Evolutionary conservation across 2,329 filamentous ascomycete species (phyloP), one percentile per base, ranked within the genome.

Genomic region (Clarireedia sp.): DNA sequence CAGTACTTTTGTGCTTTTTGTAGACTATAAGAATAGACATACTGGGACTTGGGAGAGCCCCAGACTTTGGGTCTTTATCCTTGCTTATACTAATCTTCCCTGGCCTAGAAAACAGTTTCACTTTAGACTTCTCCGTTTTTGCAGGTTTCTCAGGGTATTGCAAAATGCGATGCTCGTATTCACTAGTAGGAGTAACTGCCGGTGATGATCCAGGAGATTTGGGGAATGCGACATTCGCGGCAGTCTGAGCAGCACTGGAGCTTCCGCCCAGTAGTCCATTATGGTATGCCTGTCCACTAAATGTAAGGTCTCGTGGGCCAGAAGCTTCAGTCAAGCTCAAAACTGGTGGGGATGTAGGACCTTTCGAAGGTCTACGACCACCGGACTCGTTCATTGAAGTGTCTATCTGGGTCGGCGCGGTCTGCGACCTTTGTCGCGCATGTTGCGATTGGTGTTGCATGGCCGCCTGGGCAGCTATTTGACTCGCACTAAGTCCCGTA

Each of bases 401-500:
- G 52, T 68, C 67, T 23, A 56, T 48, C 24, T 67, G 60, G 17
- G 80, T 77, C 5, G 87, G 83, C 8, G 87, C 82, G 0, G 87
- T 90, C 68, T 88, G 85, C 14, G 87, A 90, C 51, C 87, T 80
- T 68, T 89, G 87, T 19, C 88, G 77, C 46, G 61, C 64, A 56
- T 69, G 67, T 14, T 72, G 69, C 44, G 75, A 74, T 65, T 80
- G 77, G 64, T 85, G 80, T 36, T 81, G 80, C 73, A 89, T 83
- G 66, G 88, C 88, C 9, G 87, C 83, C 70, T 90, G 87, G 17
- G 87, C 87, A 40, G 88, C 88, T 60, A 90, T 89, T 69, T 89
- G 85, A 69, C 86, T 89, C n/a, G 87, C 82, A 71, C 72, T 71
- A 70, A 83, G 65, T 36, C 68, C 68, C 6, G 68, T 66, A 69